Evolutionary conservation across 768 basidiomycete species (phyloP), one percentile per base, ranked within the genome.

Genomic region (Antrodiella citrinella): DNA sequence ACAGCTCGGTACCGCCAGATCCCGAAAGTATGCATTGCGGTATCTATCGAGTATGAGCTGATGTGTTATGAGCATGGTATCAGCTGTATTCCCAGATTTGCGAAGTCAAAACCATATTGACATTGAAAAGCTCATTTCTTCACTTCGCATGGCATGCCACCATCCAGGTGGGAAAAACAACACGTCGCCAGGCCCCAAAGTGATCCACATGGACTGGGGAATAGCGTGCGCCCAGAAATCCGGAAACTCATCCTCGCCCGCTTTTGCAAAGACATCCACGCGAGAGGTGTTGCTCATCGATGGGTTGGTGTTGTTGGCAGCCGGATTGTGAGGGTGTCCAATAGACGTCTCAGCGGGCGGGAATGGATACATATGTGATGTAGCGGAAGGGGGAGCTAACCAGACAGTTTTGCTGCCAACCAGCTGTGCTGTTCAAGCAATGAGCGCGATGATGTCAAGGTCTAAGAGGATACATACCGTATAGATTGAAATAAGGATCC

Each of bases 401-500:
- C 95, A 97, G 20, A 98, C 78, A 4, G 83, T 87, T 69, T 98
- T 98, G 23, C 72, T 67, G 22, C 96, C 95, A 12, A 89, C 83
- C 4, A 96, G 76, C 71, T 98, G 96, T 0, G 84, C 92, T 93
- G 57, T n/a, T n/a, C 4, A 45, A 10, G n/a, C 13, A 18, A 26
- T 18, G 9, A 2, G 21, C 25, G 45, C 43, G n/a, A n/a, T n/a
- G n/a, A 44, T 7, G 46, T 20, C 23, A 21, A 22, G 4, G 11
- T 19, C 13, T 18, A 45, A 25, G 20, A 44, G 40, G 23, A 10
- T 7, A 12, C 72, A 55, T 66, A 92, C 92, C 81, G 64, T 90
- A 98, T 54, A 86, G 76, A 64, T 99, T 99, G 69, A 80, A 90
- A 67, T 84, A 96, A 2, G 94, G 94, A 61, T 99, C 95, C 91